Conservation (phyloP, 805 yeast genomes). For the Lipomyces anomalus region DNA sequence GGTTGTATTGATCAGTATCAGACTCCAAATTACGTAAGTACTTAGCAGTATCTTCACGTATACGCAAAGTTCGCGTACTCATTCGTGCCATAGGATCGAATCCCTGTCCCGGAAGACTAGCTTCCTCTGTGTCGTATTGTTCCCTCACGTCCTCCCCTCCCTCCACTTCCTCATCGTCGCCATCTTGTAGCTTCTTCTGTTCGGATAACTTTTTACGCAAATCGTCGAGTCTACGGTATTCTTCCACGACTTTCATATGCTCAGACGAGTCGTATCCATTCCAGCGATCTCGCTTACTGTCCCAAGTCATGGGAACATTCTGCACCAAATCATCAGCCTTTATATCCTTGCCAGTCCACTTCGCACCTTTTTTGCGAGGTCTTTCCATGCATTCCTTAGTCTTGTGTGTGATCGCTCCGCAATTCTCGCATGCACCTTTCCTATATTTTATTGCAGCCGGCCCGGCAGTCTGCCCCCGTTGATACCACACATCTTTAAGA, state of each 20-base stretch:
- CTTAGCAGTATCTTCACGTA: constrained; percentile 71
- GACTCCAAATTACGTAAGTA: constrained; percentile 50
- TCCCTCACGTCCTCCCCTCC: constrained; percentile 28
- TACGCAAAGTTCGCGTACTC: constrained; percentile 46
- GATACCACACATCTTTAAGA: constrained; percentile 29
- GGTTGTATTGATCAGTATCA: constrained; percentile 45
- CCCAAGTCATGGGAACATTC: constrained; percentile 44
- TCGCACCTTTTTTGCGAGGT: constrained; percentile 42
- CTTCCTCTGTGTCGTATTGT: constrained; percentile 25
- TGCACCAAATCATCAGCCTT: constrained; percentile 29
- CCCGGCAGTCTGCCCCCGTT: constrained; percentile 31
- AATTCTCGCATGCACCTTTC: constrained; percentile 48
- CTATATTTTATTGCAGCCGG: constrained; percentile 33
- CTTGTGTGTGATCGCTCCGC: constrained; percentile 50
- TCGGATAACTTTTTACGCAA: constrained; percentile 24
- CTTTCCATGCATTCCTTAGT: constrained; percentile 54
- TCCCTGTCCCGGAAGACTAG: constrained; percentile 24
- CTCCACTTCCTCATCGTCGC: constrained; percentile 12
- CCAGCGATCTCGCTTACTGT: constrained; percentile 74
- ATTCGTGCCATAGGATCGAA: constrained; percentile 30
- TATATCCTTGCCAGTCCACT: constrained; percentile 32
- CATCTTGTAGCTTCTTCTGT: constrained; percentile 17
- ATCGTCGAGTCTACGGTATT: constrained; percentile 41
- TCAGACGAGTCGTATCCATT: constrained; percentile 66
- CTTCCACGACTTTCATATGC: constrained; percentile 47